Percentiles rank a stretch among this genome's conserved stretches.
phyloP scores from a whole-genome alignment of 2,329 filamentous ascomycete species.

The Monosporascus sp. region DNA sequence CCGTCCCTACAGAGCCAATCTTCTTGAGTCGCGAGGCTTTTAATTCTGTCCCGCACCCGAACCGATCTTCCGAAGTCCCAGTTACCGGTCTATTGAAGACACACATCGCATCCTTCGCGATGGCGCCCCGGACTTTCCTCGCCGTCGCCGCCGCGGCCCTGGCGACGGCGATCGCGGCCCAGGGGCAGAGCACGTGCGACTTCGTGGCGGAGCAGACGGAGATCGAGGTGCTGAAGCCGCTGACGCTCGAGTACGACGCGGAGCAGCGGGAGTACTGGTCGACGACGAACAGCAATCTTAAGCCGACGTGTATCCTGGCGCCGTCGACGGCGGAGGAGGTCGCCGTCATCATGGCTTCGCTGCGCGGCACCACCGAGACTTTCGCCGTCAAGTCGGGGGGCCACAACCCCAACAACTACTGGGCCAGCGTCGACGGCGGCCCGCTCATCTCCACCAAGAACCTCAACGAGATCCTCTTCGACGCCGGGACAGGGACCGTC shows the following conservation, averaged over 20 bases:
- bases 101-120: slow-evolving; percentile 3
- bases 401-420: slow-evolving; percentile 50
- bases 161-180: slow-evolving; percentile 10
- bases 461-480: slow-evolving; percentile 35
- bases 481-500: slow-evolving; percentile 31
- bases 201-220: slow-evolving; percentile 26
- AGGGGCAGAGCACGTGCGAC: slow-evolving; percentile 30
- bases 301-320: slow-evolving; percentile 41
- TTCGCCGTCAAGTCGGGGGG: slow-evolving; percentile 55
- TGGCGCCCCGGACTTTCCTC: slow-evolving; percentile 10
- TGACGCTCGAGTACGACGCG: slow-evolving; percentile 28
- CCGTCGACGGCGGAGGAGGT: slow-evolving; percentile 47
- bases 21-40: too few species aligned
- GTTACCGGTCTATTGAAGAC: not conserved
- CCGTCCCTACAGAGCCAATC: too few species aligned
- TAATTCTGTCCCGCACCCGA: too few species aligned
- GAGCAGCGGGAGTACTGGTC: slow-evolving; percentile 43
- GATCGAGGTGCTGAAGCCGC: slow-evolving; percentile 28
- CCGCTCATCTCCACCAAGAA: slow-evolving; percentile 44
- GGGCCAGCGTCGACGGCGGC: slow-evolving; percentile 44
- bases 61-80: too few species aligned
- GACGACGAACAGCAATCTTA: slow-evolving; percentile 34
- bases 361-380: slow-evolving; percentile 39
- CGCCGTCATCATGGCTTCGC: slow-evolving; percentile 43
- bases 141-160: slow-evolving; percentile 12